phyloP scores from a whole-genome alignment of 768 basidiomycete species.

The Boletellus ananas region DNA sequence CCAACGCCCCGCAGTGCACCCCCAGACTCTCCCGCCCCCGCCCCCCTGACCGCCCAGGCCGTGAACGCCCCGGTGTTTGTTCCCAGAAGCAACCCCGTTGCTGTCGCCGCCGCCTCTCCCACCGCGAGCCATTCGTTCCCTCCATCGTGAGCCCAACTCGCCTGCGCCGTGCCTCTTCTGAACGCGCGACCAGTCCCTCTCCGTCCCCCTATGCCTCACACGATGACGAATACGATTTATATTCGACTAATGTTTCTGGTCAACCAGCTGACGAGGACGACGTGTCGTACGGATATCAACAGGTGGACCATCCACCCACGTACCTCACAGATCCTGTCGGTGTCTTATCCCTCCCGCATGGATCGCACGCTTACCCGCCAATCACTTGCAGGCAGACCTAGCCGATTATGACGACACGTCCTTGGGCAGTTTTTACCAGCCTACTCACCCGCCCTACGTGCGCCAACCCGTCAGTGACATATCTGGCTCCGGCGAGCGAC shows the following conservation, averaged over 20 bases:
- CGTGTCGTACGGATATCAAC: conserved; percentile 20
- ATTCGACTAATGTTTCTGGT: conserved; percentile 3
- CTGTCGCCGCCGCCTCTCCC: conserved; percentile 10
- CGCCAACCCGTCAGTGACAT: conserved; percentile 63
- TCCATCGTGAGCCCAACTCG: conserved; percentile 21
- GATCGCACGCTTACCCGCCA: background rate
- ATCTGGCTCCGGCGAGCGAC: conserved; percentile 1
- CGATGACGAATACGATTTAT: conserved; percentile 37
- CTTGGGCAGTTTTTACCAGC: conserved; percentile 36
- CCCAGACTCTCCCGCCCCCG: conserved; percentile 43
- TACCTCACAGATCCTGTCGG: conserved; percentile 22
- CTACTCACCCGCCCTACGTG: conserved; percentile 44
- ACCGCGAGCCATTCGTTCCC: conserved; percentile 27
- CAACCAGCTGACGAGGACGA: conserved; percentile 17
- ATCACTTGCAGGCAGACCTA: conserved; percentile 12
- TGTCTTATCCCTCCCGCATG: conserved; percentile 3
- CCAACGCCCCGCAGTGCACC: conserved; percentile 29
- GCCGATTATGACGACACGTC: conserved; percentile 32
- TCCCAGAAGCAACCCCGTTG: conserved; percentile 59
- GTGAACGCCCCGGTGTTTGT: conserved; percentile 85
- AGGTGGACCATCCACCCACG: conserved; percentile 15
- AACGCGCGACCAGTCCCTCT: conserved; percentile 21
- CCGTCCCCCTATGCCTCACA: conserved; percentile 27
- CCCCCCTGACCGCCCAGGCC: conserved; percentile 54
- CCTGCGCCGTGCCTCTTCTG: conserved; percentile 1